Base-by-base conservation (phyloP, 345 rosid species). In the Psidium guajava region DNA sequence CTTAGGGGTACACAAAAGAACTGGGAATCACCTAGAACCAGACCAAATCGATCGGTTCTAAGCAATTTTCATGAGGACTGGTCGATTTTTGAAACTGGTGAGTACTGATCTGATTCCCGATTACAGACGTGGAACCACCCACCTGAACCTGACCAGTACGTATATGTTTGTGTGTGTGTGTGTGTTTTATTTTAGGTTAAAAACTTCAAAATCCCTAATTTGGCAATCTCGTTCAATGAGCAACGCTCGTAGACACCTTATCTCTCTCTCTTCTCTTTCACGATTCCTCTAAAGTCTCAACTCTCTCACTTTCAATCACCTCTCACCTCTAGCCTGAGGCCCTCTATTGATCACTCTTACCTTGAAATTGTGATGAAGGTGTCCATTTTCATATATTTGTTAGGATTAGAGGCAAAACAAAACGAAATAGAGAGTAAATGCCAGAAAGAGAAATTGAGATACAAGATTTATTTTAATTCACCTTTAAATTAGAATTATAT, bases 371-470 rank as follows among this genome's bases (percentile, higher is more conserved):
- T 57, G 3, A 56, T 25, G 61, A 57, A 24, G 61, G 13, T 4
- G 28, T n/a, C 69, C 69, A 13, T 59, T 59, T 59, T 16, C 9
- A 59, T 0, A n/a, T 13, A 4, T 58, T 25, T 25, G 1, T 50
- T 50, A 50, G 14, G 14, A 50, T 50, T 50, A 50, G 3, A 2
- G 13, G 1, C 2, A 2, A 49, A 10, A 49, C 51, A 49, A 28
- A 25, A 25, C 0, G 16, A 57, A 57, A 57, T 57, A 1, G 7
- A 57, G 13, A n/a, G 16, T 58, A 58, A 58, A 58, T 3, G 4
- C 32, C 1, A n/a, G 0, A 25, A 25, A 58, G 16, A n/a, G 3
- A n/a, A 58, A n/a, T 25, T 1, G 0, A 58, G 2, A 27, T 0
- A n/a, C 8, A 12, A 58, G 6, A 12, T 58, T 25, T 58, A n/a